Base-by-base conservation (phyloP, 1,139 yeast species). In the Pichia sp. region DNA sequence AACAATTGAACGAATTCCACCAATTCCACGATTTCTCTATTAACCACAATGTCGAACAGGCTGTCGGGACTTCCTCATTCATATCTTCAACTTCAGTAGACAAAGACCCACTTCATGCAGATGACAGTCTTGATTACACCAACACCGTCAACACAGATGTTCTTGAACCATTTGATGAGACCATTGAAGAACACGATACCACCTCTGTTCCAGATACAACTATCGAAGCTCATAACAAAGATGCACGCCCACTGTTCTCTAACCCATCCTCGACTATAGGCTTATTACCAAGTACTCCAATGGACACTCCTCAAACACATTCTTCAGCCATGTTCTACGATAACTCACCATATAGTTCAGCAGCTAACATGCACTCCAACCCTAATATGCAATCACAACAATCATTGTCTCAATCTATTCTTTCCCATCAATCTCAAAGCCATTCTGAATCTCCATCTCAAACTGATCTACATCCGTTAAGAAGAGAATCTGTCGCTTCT, bases 401-500 rank as follows among this genome's bases (percentile, higher is more conserved):
- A 28, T 28, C 10, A 28, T n/a, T 11, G 7, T 14, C 4, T 17
- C n/a, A 32, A 32, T 32, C 18, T 24, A 24, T 24, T 24, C 9
- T 24, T 24, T 24, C 27, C 27, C 7, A 24, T 24, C 7, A 24
- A 24, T 24, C 27, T 24, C 27, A 24, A 24, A 7, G 27, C 7
- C 19, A 12, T 28, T 36, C 39, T 15, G 9, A 27, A n/a, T 17
- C 17, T 19, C 34, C 27, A 7, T 27, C n/a, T 11, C 34, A 38
- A 15, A 9, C 22, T 9, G 34, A 24, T n/a, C 8, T 28, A 24
- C 40, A 38, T 12, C 14, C 22, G 12, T 15, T 17, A n/a, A 40
- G 46, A 38, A 44, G 36, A 24, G 40, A 15, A 4, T 44, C 46
- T 12, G 30, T 37, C 12, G 17, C 22, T 20, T 44, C 46, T 8